Conservation (phyloP, 2,329 filamentous ascomycete genomes). For the Teratosphaeria pseudoeucalypti region DNA sequence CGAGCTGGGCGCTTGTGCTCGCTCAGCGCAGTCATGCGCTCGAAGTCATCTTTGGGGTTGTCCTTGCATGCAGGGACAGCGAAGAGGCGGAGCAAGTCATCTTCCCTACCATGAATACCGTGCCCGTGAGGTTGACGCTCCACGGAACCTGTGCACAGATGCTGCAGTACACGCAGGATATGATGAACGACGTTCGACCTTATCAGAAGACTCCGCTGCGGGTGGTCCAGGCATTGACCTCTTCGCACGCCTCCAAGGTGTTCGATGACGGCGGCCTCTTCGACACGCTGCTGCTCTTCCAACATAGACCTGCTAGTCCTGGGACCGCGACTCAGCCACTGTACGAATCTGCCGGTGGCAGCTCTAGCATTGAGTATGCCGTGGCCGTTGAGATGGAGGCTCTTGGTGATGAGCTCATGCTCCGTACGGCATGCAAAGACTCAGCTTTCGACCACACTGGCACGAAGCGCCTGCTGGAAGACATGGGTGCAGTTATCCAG, state of each 20-base stretch:
- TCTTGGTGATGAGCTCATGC: slow-evolving; percentile 45
- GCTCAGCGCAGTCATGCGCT: slow-evolving; percentile 52
- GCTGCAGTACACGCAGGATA: slow-evolving; percentile 63
- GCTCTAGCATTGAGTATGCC: slow-evolving; percentile 67
- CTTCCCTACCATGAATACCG: slow-evolving; percentile 90
- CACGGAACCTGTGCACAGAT: slow-evolving; percentile 58
- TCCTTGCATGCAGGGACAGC: slow-evolving; percentile 74
- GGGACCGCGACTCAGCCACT: slow-evolving; percentile 26
- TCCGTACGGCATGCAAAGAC: slow-evolving; percentile 62
- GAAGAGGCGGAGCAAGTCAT: slow-evolving; percentile 56
- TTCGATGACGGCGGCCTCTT: slow-evolving; percentile 35
- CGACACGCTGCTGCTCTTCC: slow-evolving; percentile 57
- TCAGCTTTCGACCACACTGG: slow-evolving; percentile 40
- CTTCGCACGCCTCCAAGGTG: background rate
- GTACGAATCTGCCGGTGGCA: slow-evolving; percentile 53
- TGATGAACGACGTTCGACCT: slow-evolving; percentile 53
- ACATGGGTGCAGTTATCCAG: slow-evolving; percentile 50
- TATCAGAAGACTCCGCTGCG: slow-evolving; percentile 71
- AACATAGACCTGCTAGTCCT: slow-evolving; percentile 39
- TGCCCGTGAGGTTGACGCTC: slow-evolving; percentile 61
- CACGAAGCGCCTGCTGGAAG: slow-evolving; percentile 42
- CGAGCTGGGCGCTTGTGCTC: slow-evolving; percentile 63
- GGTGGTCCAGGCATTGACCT: slow-evolving; percentile 45
- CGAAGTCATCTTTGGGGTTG: slow-evolving; percentile 72
- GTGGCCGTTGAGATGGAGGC: slow-evolving; percentile 73